Evolutionary conservation across 1,139 yeast genomes (phyloP), one percentile per base, ranked within the genome.

Genomic region (Ogataea hybrid): DNA sequence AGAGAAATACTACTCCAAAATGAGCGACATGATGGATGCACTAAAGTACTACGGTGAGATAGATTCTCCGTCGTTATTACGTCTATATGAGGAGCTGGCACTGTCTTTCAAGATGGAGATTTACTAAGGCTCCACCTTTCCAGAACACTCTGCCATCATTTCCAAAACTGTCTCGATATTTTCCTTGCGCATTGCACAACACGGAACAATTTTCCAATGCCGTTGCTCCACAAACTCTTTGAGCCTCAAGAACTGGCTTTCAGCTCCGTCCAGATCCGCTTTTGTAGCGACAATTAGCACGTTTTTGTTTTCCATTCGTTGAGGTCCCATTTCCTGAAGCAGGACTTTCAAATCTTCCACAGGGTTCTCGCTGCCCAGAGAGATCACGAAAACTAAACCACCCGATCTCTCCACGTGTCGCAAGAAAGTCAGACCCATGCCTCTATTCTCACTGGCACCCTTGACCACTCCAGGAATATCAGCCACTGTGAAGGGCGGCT

Each of bases 381-480:
- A 84, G 2, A 92, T 70, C 3, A 92, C 96, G 67, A 92, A 88
- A 2, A 84, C 95, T 44, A 92, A 67, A 0, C 96, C 96, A 11
- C 85, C 84, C 3, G 96, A 85, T 49, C 98, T 73, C 63, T 92
- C 97, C 40, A 92, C 80, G 60, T 92, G 98, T 46, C 97, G 73
- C 49, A 92, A 66, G 62, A 92, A 92, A 50, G 89, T 97, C 37
- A 88, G 72, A 0, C 98, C 98, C 87, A 92, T 84, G 2, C 98
- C 98, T 58, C 76, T 82, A 57, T 90, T 86, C 32, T 81, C 70
- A 2, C 80, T 72, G 0, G 98, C 97, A 8, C 95, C 97, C 57
- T 79, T 73, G 43, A 92, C 85, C 41, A 92, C 86, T 9, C 98
- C 98, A 0, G 98, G 98, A 47, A 92, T 92, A 67, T 92, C 98